These are phyloP conservation scores for Xylaria cubensis DNA, from an alignment of 495 filamentous ascomycete species.

Conservation along the genomic window DNA sequence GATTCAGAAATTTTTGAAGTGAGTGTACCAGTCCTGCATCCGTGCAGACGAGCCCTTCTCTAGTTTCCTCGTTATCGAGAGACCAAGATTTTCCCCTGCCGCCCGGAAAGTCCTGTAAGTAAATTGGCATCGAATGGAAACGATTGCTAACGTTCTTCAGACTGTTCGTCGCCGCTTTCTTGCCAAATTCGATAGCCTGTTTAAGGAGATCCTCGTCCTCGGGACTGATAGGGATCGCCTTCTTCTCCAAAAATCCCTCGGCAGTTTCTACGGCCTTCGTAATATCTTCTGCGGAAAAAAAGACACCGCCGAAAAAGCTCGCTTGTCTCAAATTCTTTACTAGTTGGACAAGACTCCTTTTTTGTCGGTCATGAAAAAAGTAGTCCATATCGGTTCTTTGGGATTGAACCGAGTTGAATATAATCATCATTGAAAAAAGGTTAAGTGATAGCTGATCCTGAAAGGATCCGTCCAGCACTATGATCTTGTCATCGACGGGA, in stretches of 20 bases:
- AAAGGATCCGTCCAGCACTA: constrained; percentile 79
- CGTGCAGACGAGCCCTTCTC: constrained; percentile 47
- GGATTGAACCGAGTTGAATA: constrained; percentile 88
- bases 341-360: constrained; percentile 65
- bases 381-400: constrained; percentile 85
- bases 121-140: constrained; percentile 80
- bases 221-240: constrained; percentile 55
- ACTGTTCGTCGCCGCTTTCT: constrained; percentile 60
- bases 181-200: constrained; percentile 67
- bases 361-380: constrained; percentile 79
- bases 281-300: constrained; percentile 70
- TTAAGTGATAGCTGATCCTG: constrained; percentile 87
- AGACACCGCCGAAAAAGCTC: constrained; percentile 86
- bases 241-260: constrained; percentile 64
- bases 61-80: constrained; percentile 52
- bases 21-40: constrained; percentile 46
- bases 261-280: constrained; percentile 66
- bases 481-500: constrained; percentile 69
- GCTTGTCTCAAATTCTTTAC: constrained; percentile 83
- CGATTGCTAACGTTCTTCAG: constrained; percentile 70
- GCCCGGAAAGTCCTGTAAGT: constrained; percentile 65
- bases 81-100: constrained; percentile 66
- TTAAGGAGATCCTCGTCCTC: constrained; percentile 67
- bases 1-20: constrained; percentile 49
- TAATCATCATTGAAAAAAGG: constrained; percentile 79